Conservation (phyloP, 108 stramenopile species). For the Conticribra guillardii region DNA sequence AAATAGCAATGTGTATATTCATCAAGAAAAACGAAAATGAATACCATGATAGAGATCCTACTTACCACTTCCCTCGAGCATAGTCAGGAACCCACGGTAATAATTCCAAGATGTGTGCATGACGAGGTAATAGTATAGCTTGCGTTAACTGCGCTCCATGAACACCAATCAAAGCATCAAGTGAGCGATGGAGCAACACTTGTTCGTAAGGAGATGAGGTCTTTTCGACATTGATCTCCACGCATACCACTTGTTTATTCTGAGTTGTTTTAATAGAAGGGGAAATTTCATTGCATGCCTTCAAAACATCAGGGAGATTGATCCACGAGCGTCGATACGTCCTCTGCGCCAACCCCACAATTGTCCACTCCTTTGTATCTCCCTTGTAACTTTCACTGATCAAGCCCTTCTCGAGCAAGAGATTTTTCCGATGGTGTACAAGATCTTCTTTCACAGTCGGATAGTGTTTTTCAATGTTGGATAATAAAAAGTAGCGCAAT, state of each 20-base stretch:
- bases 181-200: conserved; percentile 50
- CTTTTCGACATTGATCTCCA: conserved; percentile 60
- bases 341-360: conserved; percentile 26
- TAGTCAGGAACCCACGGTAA: conserved; percentile 56
- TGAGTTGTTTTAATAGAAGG: conserved; percentile 1
- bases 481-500: conserved; percentile 2
- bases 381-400: neutral
- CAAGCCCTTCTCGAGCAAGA: neutral
- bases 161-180: conserved; percentile 65
- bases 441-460: neutral
- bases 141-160: conserved; percentile 65
- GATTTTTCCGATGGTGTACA: neutral
- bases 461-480: conserved; percentile 7
- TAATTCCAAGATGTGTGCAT: conserved; percentile 54
- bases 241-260: conserved; percentile 45
- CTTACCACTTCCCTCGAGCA: conserved; percentile 28
- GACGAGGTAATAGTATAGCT: conserved; percentile 49
- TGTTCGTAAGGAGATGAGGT: conserved; percentile 45
- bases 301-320: conserved; percentile 20
- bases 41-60: conserved; percentile 4
- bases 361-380: conserved; percentile 27
- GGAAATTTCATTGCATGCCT: conserved; percentile 35
- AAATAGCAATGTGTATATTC: conserved; percentile 2
- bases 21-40: conserved; percentile 22
- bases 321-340: conserved; percentile 22